These are phyloP conservation scores for Cladophialophora immunda DNA, from an alignment of 2,329 filamentous ascomycete species.

Conservation along the genomic window DNA sequence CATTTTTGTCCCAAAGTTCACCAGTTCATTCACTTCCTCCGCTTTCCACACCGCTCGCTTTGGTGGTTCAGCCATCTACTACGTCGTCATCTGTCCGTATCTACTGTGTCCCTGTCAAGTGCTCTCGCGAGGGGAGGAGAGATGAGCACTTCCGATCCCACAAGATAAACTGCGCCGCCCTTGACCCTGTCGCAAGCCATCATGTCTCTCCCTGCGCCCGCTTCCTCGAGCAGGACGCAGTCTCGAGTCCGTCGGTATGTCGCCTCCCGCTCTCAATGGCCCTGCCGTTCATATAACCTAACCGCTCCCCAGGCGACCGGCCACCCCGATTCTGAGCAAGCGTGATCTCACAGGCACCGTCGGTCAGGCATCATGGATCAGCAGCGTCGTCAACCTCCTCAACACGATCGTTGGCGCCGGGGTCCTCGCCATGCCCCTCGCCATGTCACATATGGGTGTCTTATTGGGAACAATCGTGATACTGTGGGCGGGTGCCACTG, in stretches of 20 bases:
- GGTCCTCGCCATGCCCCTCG: slow-evolving; percentile 93
- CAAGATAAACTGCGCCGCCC: not conserved
- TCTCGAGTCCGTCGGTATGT: slow-evolving; percentile 50
- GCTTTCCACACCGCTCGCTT: not conserved
- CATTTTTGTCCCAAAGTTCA: not conserved
- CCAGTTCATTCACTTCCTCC: not conserved
- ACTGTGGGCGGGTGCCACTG: slow-evolving; percentile 86
- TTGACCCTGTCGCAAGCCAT: not conserved
- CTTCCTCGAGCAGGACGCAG: slow-evolving; percentile 34
- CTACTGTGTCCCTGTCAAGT: not conserved
- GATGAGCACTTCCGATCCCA: slow-evolving; percentile 3
- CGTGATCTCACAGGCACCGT: slow-evolving; percentile 70
- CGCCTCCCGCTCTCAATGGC: slow-evolving; percentile 57
- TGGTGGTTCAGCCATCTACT: not conserved
- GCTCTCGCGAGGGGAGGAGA: not conserved
- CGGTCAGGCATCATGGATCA: slow-evolving; percentile 86
- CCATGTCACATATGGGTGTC: slow-evolving; percentile 95
- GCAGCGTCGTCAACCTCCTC: slow-evolving; percentile 92
- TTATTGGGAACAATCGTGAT: slow-evolving; percentile 83
- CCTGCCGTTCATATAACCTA: not conserved
- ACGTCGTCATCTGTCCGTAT: not conserved
- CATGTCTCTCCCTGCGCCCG: slow-evolving; percentile 20
- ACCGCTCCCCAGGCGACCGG: slow-evolving; percentile 55
- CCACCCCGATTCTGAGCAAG: slow-evolving; percentile 56
- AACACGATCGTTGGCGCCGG: slow-evolving; percentile 98